These are phyloP conservation scores for Botryosphaeria agaves DNA, from an alignment of 2,329 filamentous ascomycete species.

Conservation along the genomic window DNA sequence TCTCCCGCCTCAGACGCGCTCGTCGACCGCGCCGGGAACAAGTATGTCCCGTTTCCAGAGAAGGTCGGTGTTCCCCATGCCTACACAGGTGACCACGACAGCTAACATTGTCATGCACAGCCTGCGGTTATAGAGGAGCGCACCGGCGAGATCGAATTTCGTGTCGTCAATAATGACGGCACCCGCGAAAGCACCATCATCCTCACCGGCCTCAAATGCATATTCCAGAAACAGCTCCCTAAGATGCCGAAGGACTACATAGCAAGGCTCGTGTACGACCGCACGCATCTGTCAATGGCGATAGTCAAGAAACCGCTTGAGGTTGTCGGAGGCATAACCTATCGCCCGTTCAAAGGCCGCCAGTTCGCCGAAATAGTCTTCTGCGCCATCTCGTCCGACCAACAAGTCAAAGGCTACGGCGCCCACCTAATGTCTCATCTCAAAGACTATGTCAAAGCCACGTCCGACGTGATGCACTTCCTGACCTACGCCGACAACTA, in stretches of 20 bases:
- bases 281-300: slow-evolving; percentile 87
- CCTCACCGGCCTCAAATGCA: slow-evolving; percentile 86
- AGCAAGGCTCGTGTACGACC: slow-evolving; percentile 89
- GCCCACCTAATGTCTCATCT: slow-evolving; percentile 96
- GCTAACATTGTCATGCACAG: slow-evolving; percentile 24
- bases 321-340: slow-evolving; percentile 91
- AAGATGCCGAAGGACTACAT: slow-evolving; percentile 99
- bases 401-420: slow-evolving; percentile 97
- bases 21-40: slow-evolving; percentile 13
- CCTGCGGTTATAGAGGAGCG: slow-evolving; percentile 87
- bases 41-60: slow-evolving; percentile 73
- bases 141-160: slow-evolving; percentile 87
- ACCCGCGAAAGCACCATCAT: slow-evolving; percentile 80
- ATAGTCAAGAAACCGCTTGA: slow-evolving; percentile 95
- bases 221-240: slow-evolving; percentile 94
- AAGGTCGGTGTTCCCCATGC: slow-evolving; percentile 36
- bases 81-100: background rate
- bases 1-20: slow-evolving; percentile 19
- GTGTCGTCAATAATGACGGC: slow-evolving; percentile 94
- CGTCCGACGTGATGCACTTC: slow-evolving; percentile 95
- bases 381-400: slow-evolving; percentile 91
- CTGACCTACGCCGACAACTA: slow-evolving; percentile 98
- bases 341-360: slow-evolving; percentile 79
- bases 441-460: slow-evolving; percentile 96
- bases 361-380: slow-evolving; percentile 98